Evolutionary conservation across 1,284 basidiomycete species (phyloP), one percentile per base, ranked within the genome.

Genomic region (Coriolopsis trogii): DNA sequence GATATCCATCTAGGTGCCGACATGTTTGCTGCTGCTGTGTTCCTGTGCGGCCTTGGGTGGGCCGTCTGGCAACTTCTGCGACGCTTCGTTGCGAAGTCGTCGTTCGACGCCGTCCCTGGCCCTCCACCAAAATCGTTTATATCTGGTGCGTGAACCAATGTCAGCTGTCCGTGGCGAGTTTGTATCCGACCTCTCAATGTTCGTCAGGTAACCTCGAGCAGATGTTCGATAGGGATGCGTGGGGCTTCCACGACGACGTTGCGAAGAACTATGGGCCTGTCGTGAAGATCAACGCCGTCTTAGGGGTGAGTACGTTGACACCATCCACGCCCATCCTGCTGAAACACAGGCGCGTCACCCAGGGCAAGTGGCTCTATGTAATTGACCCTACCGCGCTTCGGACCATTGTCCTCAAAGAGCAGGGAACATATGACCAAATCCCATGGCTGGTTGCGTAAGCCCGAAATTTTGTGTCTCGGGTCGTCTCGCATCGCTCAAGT

Each of bases 61-160:
- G 42, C 21, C 9, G 4, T 53, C 8, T 59, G 54, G 53, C 28
- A 48, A 16, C 23, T 56, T 5, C 13, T 56, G 6, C 53, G 53
- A 6, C 53, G 49, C 9, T 41, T 51, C 16, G 41, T 56, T 20
- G 46, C 51, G 21, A 46, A 37, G 25, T 64, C 61, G n/a, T 56
- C 64, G 1, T 38, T 66, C 9, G 65, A 67, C 46, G 53, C 61
- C 23, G 56, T 67, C 24, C 55, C 63, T 1, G 67, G 67, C 4
- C 67, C 67, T 7, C 36, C 49, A 2, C 41, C 56, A 34, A 34
- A 49, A 39, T 59, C 63, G 15, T 12, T 56, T 4, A 4, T 59
- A 8, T 46, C 57, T n/a, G 57, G 57, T 53, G 15, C 25, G 57
- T 51, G 10, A 16, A 6, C 18, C 46, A 8, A n/a, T n/a, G n/a